Evolutionary conservation across 176 grass and related monocot species (phyloP), one percentile per base, ranked within the genome.

Genomic region (Oropetium thomaeum): DNA sequence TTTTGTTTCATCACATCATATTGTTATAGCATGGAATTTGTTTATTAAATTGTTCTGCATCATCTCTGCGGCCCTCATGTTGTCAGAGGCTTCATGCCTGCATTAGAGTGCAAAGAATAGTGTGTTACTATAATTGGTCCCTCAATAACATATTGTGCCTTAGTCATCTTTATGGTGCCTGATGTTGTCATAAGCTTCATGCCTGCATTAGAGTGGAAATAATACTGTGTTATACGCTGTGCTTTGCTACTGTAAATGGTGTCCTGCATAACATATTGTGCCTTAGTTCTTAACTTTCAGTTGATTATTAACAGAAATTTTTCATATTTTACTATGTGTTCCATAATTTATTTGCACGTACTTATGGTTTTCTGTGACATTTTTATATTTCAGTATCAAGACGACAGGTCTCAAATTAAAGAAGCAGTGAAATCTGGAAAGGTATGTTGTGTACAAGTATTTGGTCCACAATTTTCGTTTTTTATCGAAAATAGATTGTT

Each of bases 381-480:
- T 83, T 8, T 53, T 60, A 8, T 63, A 2, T 79, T 68, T 74
- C 77, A 93, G 90, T 93, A 93, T 70, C 78, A 79, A 75, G 90
- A 89, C 7, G 87, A 93, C 45, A 93, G 73, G 77, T 4, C 77
- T 28, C 83, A 71, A 42, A 57, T 87, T n/a, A 93, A 93, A 41
- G 90, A 87, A 40, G 87, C 69, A 32, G 75, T 93, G 63, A 93
- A 93, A 65, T 72, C 83, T 75, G 81, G 87, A 63, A 89, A 93
- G 81, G 90, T 89, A 58, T 13, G 8, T 47, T 31, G 9, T 44
- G 7, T 10, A 67, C 37, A 45, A 30, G n/a, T n/a, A 48, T 23
- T 5, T 42, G 53, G 58, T 35, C 73, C 19, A 42, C 42, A 47
- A n/a, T n/a, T n/a, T 35, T 35, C 38, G 25, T 22, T 32, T 43